These are phyloP conservation scores for Neocucurbitaria cava DNA, from an alignment of 2,329 filamentous ascomycete species.

Conservation along the genomic window DNA sequence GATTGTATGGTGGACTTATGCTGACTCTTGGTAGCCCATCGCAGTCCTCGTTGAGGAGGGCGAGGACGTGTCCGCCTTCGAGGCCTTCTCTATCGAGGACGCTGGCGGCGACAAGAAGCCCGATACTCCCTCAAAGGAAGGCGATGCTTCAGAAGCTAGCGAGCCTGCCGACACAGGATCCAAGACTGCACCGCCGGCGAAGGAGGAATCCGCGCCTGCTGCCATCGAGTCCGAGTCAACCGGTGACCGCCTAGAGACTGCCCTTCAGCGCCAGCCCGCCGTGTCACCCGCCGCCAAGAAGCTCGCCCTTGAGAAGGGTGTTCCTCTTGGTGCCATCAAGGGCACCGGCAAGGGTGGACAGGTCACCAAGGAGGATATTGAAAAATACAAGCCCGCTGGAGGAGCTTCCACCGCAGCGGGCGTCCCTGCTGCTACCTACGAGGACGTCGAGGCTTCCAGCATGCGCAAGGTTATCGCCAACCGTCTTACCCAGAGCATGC, in stretches of 20 bases:
- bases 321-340: constrained; percentile 80
- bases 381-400: constrained; percentile 74
- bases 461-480: constrained; percentile 99
- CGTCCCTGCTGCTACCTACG: constrained; percentile 70
- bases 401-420: constrained; percentile 57
- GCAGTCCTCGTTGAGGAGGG: constrained; percentile 94
- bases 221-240: constrained; percentile 75
- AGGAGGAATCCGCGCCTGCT: constrained; percentile 60
- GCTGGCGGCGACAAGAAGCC: constrained; percentile 83
- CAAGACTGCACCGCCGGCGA: constrained; percentile 62
- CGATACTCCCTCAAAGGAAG: constrained; percentile 68
- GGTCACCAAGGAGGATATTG: constrained; percentile 91
- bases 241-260: constrained; percentile 79
- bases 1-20: constrained; percentile 1
- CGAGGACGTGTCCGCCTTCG: constrained; percentile 84
- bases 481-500: constrained; percentile 86
- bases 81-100: constrained; percentile 85
- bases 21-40: constrained; percentile 74
- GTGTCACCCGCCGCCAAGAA: constrained; percentile 77
- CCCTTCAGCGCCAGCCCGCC: constrained; percentile 81
- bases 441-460: constrained; percentile 82
- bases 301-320: constrained; percentile 83
- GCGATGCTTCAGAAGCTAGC: constrained; percentile 64
- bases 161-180: constrained; percentile 66
- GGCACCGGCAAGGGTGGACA: constrained; percentile 84